phyloP scores from a whole-genome alignment of 1,284 basidiomycete species.

The Rhodotorula mucilaginosa region DNA sequence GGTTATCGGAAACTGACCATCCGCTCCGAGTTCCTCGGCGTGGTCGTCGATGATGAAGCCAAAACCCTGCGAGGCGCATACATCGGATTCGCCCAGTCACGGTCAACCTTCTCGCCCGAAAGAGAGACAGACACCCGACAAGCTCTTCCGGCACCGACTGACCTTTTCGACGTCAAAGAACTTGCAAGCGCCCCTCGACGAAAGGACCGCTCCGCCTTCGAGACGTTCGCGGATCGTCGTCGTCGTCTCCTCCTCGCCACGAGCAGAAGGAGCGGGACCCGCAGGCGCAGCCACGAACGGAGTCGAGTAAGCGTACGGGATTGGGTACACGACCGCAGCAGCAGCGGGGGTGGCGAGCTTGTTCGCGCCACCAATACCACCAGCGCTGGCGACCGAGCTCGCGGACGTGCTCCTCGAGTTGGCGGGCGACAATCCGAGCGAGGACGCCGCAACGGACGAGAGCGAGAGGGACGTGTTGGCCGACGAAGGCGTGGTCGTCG shows the following conservation, averaged over 20 bases:
- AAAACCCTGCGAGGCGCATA: slow-evolving; percentile 3
- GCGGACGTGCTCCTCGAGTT: not conserved
- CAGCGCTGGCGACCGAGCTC: not conserved
- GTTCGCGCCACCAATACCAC: no score
- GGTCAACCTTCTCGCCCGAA: not conserved
- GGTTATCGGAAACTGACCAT: not conserved
- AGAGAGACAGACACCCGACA: no score
- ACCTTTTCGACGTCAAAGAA: slow-evolving; percentile 12
- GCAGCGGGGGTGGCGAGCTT: not conserved
- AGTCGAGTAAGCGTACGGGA: not conserved
- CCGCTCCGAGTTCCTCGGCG: slow-evolving; percentile 2
- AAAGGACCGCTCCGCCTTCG: not conserved
- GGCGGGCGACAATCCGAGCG: not conserved
- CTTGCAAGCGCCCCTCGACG: not conserved
- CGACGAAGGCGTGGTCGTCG: not conserved
- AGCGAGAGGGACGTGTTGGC: not conserved
- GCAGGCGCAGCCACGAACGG: no score
- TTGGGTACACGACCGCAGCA: not conserved
- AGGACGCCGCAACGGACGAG: not conserved
- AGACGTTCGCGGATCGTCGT: slow-evolving; percentile 1
- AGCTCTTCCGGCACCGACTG: not conserved
- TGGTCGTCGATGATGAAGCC: slow-evolving; percentile 23
- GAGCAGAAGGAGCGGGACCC: not conserved
- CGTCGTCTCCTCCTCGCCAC: not conserved
- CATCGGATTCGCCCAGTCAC: not conserved